phyloP scores from a whole-genome alignment of 805 yeast genomes.

The Kregervanrija delftensis region DNA sequence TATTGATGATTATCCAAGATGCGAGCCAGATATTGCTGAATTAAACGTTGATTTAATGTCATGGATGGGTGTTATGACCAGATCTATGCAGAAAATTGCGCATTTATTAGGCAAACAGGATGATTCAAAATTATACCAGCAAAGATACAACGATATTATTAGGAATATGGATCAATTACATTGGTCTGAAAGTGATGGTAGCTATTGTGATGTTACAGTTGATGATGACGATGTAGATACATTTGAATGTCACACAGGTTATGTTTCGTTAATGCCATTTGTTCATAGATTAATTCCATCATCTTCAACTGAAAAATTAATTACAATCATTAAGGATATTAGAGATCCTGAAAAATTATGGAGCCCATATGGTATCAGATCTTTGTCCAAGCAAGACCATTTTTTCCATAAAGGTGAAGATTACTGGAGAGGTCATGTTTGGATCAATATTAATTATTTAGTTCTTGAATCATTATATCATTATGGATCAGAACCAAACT shows the following conservation, averaged over 20 bases:
- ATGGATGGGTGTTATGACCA: conserved; percentile 93
- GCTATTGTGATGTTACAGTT: conserved; percentile 80
- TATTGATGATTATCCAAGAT: conserved; percentile 91
- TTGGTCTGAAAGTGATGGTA: conserved; percentile 62
- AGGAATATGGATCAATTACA: conserved; percentile 66
- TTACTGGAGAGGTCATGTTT: conserved; percentile 93
- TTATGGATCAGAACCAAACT: conserved; percentile 37
- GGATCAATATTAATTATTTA: conserved; percentile 89
- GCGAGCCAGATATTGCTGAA: conserved; percentile 82
- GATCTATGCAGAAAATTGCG: conserved; percentile 72
- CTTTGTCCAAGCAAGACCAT: conserved; percentile 62
- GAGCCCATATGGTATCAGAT: conserved; percentile 73
- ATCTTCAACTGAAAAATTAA: conserved; percentile 37
- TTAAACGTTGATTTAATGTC: conserved; percentile 82
- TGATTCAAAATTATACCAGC: conserved; percentile 49
- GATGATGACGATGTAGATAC: conserved; percentile 63
- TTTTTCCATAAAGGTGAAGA: conserved; percentile 74
- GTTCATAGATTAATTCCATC: conserved; percentile 56
- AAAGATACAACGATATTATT: conserved; percentile 49
- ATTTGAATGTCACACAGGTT: conserved; percentile 84
- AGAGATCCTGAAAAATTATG: conserved; percentile 69
- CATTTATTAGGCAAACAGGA: conserved; percentile 47
- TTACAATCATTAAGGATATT: conserved; percentile 48
- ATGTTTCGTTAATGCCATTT: conserved; percentile 82
- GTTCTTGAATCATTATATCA: conserved; percentile 60